Evolutionary conservation across 805 yeast genomes (phyloP).

Genomic region (Ascoidea rubescens): DNA sequence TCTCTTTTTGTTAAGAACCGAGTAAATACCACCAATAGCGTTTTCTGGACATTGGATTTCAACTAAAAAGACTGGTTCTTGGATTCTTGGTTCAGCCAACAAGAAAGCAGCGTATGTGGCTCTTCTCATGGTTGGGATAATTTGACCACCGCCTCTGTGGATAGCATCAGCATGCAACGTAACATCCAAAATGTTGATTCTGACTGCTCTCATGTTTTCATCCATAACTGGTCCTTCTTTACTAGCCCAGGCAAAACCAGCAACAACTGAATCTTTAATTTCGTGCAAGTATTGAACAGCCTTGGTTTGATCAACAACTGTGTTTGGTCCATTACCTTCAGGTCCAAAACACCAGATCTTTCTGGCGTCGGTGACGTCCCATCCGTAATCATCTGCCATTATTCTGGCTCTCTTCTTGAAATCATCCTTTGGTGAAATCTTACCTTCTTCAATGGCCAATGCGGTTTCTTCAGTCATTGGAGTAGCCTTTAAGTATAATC

Average conservation of each 20-base stretch:
- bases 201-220: slow-evolving; percentile 91
- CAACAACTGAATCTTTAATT: slow-evolving; percentile 98
- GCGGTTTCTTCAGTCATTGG: slow-evolving; percentile 92
- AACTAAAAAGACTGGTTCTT: slow-evolving; percentile 98
- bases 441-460: slow-evolving; percentile 85
- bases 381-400: slow-evolving; percentile 96
- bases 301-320: slow-evolving; percentile 99
- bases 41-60: slow-evolving; percentile 99
- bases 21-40: slow-evolving; percentile 99
- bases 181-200: slow-evolving; percentile 97
- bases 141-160: slow-evolving; percentile 99
- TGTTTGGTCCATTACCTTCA: slow-evolving; percentile 97
- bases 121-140: slow-evolving; percentile 99
- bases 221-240: slow-evolving; percentile 99
- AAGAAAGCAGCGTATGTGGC: slow-evolving; percentile 96
- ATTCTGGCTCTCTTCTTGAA: slow-evolving; percentile 98
- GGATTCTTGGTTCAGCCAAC: slow-evolving; percentile 97
- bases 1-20: slow-evolving; percentile 98
- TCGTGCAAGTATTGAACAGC: slow-evolving; percentile 98
- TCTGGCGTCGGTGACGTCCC: slow-evolving; percentile 99
- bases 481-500: slow-evolving; percentile 95
- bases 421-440: slow-evolving; percentile 90
- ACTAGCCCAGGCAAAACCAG: slow-evolving; percentile 99
- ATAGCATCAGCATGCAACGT: slow-evolving; percentile 99
- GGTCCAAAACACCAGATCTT: slow-evolving; percentile 99